Evolutionary conservation across 2,329 filamentous ascomycete genomes (phyloP), one percentile per base, ranked within the genome.

Genomic region (Xylariomycetidae sp.): DNA sequence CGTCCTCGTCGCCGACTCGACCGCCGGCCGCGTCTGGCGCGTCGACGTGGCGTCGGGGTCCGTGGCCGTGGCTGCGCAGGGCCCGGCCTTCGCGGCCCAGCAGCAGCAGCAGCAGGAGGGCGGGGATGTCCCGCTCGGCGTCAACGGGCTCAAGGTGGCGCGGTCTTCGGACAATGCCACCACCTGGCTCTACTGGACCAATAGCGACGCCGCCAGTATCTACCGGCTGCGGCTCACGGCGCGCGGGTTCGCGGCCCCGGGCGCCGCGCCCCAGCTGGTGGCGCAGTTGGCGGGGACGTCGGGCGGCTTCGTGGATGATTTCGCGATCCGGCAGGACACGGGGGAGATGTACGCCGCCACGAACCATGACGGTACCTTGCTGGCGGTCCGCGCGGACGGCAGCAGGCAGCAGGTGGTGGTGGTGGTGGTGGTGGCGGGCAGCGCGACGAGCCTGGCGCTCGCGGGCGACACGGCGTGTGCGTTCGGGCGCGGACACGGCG

Each of bases 61-160:
- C 4, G 41, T 46, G 34, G 35, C 40, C 15, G 29, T 40, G 7
- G 45, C 47, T 1, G 27, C 54, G 14, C 29, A 46, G 8, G 33
- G 43, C 12, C 20, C 44, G 2, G 45, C 45, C 29, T 34, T 46
- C 14, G 34, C 42, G 2, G 26, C 42, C 20, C 28, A 32, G 2
- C 36, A 29, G 4, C 22, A 35, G 1, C 31, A 32, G 4, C 29
- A 31, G 3, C 8, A 8, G 20, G 20, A 23, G 8, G 25, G 9
- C 8, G 8, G 7, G 10, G 7, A 6, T 8, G 13, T 39, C 15
- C 27, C 38, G 2, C 20, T 50, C n/a, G 53, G 52, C 15, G 42
- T 49, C 36, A 54, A 56, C 26, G 53, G 53, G 8, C 29, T 56
- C 5, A 52, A 52, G 25, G 35, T 52, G n/a, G n/a, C n/a, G n/a